A percentile compares a stretch with the other conserved stretches of the same genome.
phyloP scores from a whole-genome alignment of 495 filamentous ascomycete genomes.

The Lophiotrema nucula region DNA sequence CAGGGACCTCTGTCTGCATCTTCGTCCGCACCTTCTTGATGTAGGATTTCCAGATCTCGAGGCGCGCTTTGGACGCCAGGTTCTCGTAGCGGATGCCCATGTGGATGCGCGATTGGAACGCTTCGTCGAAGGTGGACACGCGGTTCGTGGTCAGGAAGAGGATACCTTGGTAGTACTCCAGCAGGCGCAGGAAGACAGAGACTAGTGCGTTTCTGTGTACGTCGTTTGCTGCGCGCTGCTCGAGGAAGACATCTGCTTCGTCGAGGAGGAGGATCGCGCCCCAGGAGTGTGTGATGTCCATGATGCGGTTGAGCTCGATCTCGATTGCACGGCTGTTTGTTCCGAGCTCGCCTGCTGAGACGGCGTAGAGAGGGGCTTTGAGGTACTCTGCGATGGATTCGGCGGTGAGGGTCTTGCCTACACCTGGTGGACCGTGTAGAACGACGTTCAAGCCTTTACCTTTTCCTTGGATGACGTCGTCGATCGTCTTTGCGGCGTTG shows the following conservation, averaged over 20 bases:
- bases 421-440: slow-evolving; percentile 79
- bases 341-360: slow-evolving; percentile 77
- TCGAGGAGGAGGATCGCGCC: slow-evolving; percentile 59
- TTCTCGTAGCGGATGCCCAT: slow-evolving; percentile 78
- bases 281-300: slow-evolving; percentile 86
- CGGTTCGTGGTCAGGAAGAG: slow-evolving; percentile 81
- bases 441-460: slow-evolving; percentile 73
- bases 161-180: slow-evolving; percentile 76
- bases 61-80: slow-evolving; percentile 71
- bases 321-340: slow-evolving; percentile 77
- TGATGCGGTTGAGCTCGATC: slow-evolving; percentile 74
- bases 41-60: slow-evolving; percentile 85
- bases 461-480: slow-evolving; percentile 78
- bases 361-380: slow-evolving; percentile 80
- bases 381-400: slow-evolving; percentile 84
- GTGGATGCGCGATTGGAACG: slow-evolving; percentile 68
- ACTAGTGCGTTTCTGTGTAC: slow-evolving; percentile 49
- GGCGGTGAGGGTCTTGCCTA: slow-evolving; percentile 86
- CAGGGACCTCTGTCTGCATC: slow-evolving; percentile 55
- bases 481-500: slow-evolving; percentile 76
- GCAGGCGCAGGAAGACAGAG: slow-evolving; percentile 46
- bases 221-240: slow-evolving; percentile 46
- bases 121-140: slow-evolving; percentile 70
- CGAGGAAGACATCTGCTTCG: slow-evolving; percentile 50
- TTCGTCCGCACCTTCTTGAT: slow-evolving; percentile 56